phyloP scores from a whole-genome alignment of 208 protist species.

The Acanthamoeba triangularis region DNA sequence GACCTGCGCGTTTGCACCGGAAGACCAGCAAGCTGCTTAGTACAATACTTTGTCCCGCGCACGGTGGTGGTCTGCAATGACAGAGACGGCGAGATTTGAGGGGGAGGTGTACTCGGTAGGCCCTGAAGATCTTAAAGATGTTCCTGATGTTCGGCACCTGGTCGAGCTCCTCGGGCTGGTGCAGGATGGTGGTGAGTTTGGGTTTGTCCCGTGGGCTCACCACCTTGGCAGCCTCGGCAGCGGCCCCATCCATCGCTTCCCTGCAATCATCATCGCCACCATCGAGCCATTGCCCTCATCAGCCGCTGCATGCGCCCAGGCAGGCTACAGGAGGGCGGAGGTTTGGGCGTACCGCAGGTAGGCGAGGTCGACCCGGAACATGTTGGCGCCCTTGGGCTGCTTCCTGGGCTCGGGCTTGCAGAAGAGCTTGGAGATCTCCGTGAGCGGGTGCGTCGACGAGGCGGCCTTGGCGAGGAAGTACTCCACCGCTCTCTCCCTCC shows the following conservation, averaged over 20 bases:
- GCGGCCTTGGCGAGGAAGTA: conserved; percentile 2
- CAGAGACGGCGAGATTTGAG: not conserved
- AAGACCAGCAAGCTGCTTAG: not conserved
- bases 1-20: not conserved
- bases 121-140: conserved; percentile 32
- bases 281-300: too few species aligned
- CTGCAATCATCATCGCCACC: not conserved
- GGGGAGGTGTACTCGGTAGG: not conserved
- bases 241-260: not conserved
- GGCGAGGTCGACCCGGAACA: not conserved
- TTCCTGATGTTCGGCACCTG: conserved; percentile 41
- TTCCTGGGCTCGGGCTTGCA: conserved; percentile 41
- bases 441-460: conserved; percentile 6
- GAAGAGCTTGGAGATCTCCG: conserved; percentile 43
- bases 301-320: too few species aligned
- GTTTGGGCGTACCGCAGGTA: not conserved
- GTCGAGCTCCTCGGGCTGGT: conserved; percentile 39
- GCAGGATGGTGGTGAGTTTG: conserved; percentile 11
- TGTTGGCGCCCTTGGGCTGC: conserved; percentile 20
- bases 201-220: not conserved
- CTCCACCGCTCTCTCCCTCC: not conserved
- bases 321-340: too few species aligned
- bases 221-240: not conserved
- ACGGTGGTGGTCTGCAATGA: too few species aligned
- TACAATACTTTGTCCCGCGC: too few species aligned